Conservation (phyloP, 2,329 filamentous ascomycete species). For the Drechmeria coniospora region DNA sequence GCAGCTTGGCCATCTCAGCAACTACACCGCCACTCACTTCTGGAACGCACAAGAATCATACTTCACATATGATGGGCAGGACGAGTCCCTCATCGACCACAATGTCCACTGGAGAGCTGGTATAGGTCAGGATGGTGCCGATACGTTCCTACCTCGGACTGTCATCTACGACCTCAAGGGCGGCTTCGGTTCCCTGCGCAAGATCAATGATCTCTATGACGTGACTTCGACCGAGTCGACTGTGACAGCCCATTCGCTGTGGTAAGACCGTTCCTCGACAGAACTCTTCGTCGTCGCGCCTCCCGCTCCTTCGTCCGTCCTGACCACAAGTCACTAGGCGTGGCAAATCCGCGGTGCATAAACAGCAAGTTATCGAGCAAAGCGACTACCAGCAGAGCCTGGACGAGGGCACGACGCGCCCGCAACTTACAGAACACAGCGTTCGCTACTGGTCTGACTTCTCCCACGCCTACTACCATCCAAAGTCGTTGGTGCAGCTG, state of each 20-base stretch:
- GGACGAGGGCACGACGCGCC: constrained; percentile 53
- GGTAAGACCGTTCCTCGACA: constrained; percentile 11
- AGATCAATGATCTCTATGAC: constrained; percentile 81
- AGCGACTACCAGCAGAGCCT: constrained; percentile 69
- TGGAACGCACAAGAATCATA: constrained; percentile 99
- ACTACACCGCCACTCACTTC: constrained; percentile 89
- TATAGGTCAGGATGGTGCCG: constrained; percentile 64
- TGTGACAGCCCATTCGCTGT: constrained; percentile 16
- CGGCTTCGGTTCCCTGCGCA: constrained; percentile 74
- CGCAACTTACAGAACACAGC: constrained; percentile 48
- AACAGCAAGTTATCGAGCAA: constrained; percentile 48
- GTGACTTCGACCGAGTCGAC: constrained; percentile 13
- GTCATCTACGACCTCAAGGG: constrained; percentile 93
- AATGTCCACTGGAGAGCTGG: constrained; percentile 77
- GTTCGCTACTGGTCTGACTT: constrained; percentile 98
- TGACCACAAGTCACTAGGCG: constrained; percentile 32
- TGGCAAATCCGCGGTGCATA: constrained; percentile 51
- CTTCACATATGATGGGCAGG: constrained; percentile 63
- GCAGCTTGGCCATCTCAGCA: constrained; percentile 83
- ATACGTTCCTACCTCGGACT: constrained; percentile 84
- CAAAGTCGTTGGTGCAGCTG: constrained; percentile 71
- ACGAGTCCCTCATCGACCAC: constrained; percentile 23
- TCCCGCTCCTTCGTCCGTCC: neutral
- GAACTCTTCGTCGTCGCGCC: neutral
- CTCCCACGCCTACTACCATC: constrained; percentile 83